A percentile compares a stretch with the other conserved stretches of the same genome.
These are phyloP conservation scores for Thamnidium elegans DNA, from an alignment of 192 early-diverging fungal genomes.

Conservation along the genomic window DNA sequence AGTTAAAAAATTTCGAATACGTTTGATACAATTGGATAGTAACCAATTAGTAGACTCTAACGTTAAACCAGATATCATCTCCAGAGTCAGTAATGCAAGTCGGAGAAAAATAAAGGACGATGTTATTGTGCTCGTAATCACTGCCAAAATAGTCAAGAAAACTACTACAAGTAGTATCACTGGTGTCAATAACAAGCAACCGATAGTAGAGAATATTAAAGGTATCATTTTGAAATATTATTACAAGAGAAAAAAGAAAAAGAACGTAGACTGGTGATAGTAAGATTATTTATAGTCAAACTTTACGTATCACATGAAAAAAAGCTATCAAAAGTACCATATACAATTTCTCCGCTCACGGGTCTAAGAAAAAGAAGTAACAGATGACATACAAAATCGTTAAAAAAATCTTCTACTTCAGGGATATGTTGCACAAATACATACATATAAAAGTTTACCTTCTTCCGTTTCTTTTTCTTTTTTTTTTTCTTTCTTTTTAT, in stretches of 20 bases:
- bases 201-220: constrained; percentile 8
- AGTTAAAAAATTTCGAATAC: constrained; percentile 6
- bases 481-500: too few species aligned
- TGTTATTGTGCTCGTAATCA: constrained; percentile 24
- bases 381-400: too few species aligned
- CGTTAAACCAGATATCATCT: constrained; percentile 17
- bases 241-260: neutral
- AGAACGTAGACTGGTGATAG: neutral
- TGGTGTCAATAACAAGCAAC: constrained; percentile 3
- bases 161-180: constrained; percentile 10
- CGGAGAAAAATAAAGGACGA: constrained; percentile 20
- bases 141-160: constrained; percentile 9
- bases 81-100: constrained; percentile 9
- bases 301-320: too few species aligned
- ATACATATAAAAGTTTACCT: too few species aligned
- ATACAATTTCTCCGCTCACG: too few species aligned
- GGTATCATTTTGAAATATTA: neutral
- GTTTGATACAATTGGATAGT: neutral
- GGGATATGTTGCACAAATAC: too few species aligned
- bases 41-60: constrained; percentile 22
- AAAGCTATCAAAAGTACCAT: too few species aligned
- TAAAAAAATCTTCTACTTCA: too few species aligned
- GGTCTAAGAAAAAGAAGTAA: too few species aligned
- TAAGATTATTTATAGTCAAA: too few species aligned
- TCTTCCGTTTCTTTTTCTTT: too few species aligned